These are phyloP conservation scores for Hymenoscyphus salicellus DNA, from an alignment of 2,329 filamentous ascomycete genomes.

Conservation along the genomic window DNA sequence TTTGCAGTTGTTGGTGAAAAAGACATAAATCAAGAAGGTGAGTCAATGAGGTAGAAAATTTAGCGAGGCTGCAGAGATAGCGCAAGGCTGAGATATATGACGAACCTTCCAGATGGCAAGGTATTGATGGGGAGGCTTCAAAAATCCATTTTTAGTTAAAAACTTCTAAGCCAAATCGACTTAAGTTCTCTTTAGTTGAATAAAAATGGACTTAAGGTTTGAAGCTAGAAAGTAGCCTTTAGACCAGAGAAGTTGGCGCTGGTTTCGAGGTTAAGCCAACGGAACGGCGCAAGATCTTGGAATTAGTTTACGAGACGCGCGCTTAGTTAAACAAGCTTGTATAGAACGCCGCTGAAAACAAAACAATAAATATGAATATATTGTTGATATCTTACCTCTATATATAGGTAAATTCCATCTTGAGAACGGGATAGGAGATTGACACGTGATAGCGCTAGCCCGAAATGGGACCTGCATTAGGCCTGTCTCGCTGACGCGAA, in stretches of 20 bases:
- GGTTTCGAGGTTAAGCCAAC: background rate
- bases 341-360: background rate
- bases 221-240: background rate
- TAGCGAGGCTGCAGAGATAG: constrained; percentile 10
- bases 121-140: too few species aligned
- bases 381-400: too few species aligned
- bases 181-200: too few species aligned
- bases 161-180: too few species aligned
- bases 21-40: background rate
- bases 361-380: too few species aligned
- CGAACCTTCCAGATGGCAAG: background rate
- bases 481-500: constrained; percentile 10
- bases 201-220: background rate
- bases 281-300: background rate
- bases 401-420: too few species aligned
- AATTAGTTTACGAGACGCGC: background rate
- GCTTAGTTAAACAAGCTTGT: background rate
- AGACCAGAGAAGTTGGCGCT: background rate
- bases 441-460: constrained; percentile 4
- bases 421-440: too few species aligned
- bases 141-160: too few species aligned
- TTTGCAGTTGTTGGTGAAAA: background rate
- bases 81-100: constrained; percentile 8
- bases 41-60: constrained; percentile 5
- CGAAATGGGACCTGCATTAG: constrained; percentile 11